Evolutionary conservation across 768 basidiomycete genomes (phyloP).

Genomic region (Chalciporus sphaerocephalus): DNA sequence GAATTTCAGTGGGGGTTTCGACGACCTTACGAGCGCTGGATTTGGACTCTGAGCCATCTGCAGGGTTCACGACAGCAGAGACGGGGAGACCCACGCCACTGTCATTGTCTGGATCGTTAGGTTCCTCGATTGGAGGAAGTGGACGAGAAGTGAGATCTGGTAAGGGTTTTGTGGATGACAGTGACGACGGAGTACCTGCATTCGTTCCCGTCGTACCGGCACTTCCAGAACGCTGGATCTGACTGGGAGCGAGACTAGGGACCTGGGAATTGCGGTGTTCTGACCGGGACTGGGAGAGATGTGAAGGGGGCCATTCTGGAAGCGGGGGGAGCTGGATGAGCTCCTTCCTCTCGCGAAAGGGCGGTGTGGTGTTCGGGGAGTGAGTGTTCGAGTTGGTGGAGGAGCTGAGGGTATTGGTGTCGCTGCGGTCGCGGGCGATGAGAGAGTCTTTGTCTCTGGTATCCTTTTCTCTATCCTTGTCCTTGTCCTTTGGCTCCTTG

Average conservation of each 20-base stretch:
- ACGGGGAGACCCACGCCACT: slow-evolving; percentile 35
- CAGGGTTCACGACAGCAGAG: slow-evolving; percentile 27
- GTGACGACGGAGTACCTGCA: slow-evolving; percentile 41
- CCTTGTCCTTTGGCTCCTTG: slow-evolving; percentile 55
- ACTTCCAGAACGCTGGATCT: slow-evolving; percentile 28
- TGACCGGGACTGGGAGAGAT: slow-evolving; percentile 23
- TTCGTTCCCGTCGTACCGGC: slow-evolving; percentile 33
- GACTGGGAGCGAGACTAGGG: slow-evolving; percentile 13
- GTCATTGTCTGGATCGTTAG: slow-evolving; percentile 33
- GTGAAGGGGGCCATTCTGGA: slow-evolving; percentile 59
- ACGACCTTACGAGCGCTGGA: slow-evolving; percentile 36
- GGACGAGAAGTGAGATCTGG: slow-evolving; percentile 57
- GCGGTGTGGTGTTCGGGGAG: slow-evolving; percentile 23
- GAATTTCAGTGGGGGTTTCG: slow-evolving; percentile 44
- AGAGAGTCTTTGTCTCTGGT: slow-evolving; percentile 29
- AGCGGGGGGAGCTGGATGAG: slow-evolving; percentile 56
- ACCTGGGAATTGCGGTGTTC: slow-evolving; percentile 19
- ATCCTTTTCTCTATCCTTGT: slow-evolving; percentile 35
- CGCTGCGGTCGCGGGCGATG: slow-evolving; percentile 29
- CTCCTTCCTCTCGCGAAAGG: slow-evolving; percentile 51
- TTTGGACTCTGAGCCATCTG: slow-evolving; percentile 24
- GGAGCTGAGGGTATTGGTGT: slow-evolving; percentile 31
- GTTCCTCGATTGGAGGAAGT: slow-evolving; percentile 46
- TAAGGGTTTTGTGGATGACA: slow-evolving; percentile 62
- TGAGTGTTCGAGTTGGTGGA: slow-evolving; percentile 20